Conservation (phyloP, 805 yeast species). For the Pichia manshurica region DNA sequence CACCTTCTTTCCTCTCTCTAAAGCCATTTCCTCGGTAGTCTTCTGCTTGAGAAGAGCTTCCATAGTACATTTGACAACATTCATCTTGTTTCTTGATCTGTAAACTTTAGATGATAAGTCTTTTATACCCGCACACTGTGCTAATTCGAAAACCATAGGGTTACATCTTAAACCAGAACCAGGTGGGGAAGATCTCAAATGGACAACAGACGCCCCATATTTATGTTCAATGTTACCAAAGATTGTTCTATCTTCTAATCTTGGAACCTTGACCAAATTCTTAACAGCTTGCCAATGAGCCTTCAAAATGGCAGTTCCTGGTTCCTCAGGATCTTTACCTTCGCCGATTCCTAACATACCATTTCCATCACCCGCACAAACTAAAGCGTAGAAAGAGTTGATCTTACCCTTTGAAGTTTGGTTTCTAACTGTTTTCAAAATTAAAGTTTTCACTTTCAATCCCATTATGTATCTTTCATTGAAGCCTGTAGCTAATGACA, state of each 20-base stretch:
- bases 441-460: constrained; percentile 59
- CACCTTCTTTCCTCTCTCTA: constrained; percentile 89
- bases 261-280: constrained; percentile 72
- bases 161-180: constrained; percentile 93
- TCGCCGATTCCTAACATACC: constrained; percentile 96
- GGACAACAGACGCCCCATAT: constrained; percentile 79
- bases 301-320: constrained; percentile 67
- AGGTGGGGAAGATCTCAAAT: constrained; percentile 80
- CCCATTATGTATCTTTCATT: constrained; percentile 54
- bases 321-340: constrained; percentile 80
- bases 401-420: constrained; percentile 92
- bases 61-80: constrained; percentile 82
- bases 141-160: constrained; percentile 82
- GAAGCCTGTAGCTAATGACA: constrained; percentile 61
- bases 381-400: constrained; percentile 72
- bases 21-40: constrained; percentile 81
- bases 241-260: constrained; percentile 88
- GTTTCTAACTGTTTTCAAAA: constrained; percentile 77
- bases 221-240: constrained; percentile 77
- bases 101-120: constrained; percentile 89
- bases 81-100: constrained; percentile 91
- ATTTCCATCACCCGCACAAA: constrained; percentile 85
- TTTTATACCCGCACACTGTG: constrained; percentile 89
- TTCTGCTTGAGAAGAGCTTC: constrained; percentile 79
- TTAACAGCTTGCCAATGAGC: constrained; percentile 94